Evolutionary conservation across 2,329 filamentous ascomycete species (phyloP).

Genomic region (Metarhizium brunneum): DNA sequence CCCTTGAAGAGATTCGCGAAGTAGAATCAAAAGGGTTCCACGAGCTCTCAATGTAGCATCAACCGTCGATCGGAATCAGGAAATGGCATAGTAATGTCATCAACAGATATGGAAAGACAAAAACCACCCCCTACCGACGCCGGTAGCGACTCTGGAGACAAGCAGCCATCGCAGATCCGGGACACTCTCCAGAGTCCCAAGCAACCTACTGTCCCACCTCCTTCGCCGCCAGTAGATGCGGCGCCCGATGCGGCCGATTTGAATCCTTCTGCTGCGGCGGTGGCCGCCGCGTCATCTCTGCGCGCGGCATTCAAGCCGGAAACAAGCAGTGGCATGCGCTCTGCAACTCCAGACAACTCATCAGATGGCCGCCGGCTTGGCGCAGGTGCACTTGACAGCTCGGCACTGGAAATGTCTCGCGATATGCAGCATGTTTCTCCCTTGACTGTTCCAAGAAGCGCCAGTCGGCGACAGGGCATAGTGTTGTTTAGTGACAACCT

Average conservation of each 20-base stretch:
- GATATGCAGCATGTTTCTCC: slow-evolving; percentile 24
- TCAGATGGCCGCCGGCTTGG: slow-evolving; percentile 24
- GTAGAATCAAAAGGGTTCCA: background rate
- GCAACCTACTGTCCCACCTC: slow-evolving; percentile 8
- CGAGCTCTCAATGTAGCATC: slow-evolving; percentile 21
- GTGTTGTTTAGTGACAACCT: slow-evolving; percentile 54
- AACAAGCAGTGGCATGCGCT: slow-evolving; percentile 42
- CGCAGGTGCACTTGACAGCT: slow-evolving; percentile 13
- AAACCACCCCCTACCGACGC: slow-evolving; percentile 14
- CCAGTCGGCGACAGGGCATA: slow-evolving; percentile 45
- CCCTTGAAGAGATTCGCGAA: background rate
- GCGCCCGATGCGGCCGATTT: background rate
- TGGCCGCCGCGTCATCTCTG: slow-evolving; percentile 22
- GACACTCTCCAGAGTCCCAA: slow-evolving; percentile 8
- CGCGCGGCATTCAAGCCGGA: slow-evolving; percentile 22
- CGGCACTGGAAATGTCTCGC: slow-evolving; percentile 12
- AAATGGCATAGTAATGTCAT: slow-evolving; percentile 36
- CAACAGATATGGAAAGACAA: slow-evolving; percentile 37
- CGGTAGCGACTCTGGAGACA: slow-evolving; percentile 25
- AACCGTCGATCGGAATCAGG: slow-evolving; percentile 26
- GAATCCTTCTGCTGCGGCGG: slow-evolving; percentile 4
- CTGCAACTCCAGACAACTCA: slow-evolving; percentile 54
- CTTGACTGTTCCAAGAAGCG: slow-evolving; percentile 21
- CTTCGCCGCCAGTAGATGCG: slow-evolving; percentile 8
- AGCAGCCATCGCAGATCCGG: slow-evolving; percentile 19